Evolutionary conservation across 2,329 filamentous ascomycete genomes (phyloP).

Genomic region (Scedosporium minutisporum): DNA sequence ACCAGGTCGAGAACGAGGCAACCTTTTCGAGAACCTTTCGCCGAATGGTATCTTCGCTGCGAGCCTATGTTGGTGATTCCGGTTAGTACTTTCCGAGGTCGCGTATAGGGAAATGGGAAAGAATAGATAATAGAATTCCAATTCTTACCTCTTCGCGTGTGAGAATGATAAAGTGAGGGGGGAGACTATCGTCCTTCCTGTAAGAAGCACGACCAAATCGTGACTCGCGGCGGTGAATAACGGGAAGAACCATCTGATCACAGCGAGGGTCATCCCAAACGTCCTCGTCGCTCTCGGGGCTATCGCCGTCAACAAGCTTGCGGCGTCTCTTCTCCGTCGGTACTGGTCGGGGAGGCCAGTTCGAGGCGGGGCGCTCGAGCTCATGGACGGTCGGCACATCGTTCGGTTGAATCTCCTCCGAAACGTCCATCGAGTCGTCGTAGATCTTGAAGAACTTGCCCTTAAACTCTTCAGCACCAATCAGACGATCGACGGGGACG

Average conservation of each 20-base stretch:
- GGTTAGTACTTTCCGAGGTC: slow-evolving; percentile 1
- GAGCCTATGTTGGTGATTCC: slow-evolving; percentile 24
- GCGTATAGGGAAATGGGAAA: slow-evolving; percentile 22
- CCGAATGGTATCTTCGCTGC: slow-evolving; percentile 58
- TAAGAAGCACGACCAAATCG: slow-evolving; percentile 18
- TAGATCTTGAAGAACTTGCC: slow-evolving; percentile 82
- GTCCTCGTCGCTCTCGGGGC: slow-evolving; percentile 36
- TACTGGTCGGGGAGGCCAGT: slow-evolving; percentile 43
- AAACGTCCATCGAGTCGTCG: slow-evolving; percentile 56
- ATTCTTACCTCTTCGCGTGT: slow-evolving; percentile 57
- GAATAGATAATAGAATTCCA: neutral
- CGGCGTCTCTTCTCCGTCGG: slow-evolving; percentile 36
- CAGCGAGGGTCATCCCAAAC: slow-evolving; percentile 51
- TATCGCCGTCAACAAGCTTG: slow-evolving; percentile 40
- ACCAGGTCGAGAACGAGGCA: slow-evolving; percentile 64
- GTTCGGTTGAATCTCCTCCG: slow-evolving; percentile 61
- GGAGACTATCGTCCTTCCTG: slow-evolving; percentile 21
- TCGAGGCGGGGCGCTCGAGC: slow-evolving; percentile 68
- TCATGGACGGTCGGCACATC: slow-evolving; percentile 65
- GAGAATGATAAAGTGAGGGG: slow-evolving; percentile 65
- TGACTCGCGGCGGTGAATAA: slow-evolving; percentile 49
- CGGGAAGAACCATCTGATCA: slow-evolving; percentile 60
- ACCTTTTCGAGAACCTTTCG: slow-evolving; percentile 72
- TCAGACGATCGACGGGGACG: slow-evolving; percentile 55
- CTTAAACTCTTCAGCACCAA: slow-evolving; percentile 75